phyloP scores from a whole-genome alignment of 2,329 filamentous ascomycete species.

The Eutypella sp. region DNA sequence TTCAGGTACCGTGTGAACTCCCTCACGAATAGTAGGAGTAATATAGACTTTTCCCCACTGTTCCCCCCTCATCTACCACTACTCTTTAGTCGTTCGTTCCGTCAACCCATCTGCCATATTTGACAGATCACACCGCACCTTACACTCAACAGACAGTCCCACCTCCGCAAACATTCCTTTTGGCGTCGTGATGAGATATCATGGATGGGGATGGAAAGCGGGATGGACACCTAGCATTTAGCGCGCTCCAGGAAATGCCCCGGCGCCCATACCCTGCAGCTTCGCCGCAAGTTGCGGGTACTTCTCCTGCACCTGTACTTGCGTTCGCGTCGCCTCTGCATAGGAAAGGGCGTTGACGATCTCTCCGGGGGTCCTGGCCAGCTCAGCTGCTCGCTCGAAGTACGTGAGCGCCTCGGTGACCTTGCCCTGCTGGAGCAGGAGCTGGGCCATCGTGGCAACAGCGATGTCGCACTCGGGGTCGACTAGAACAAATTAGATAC shows the following conservation, averaged over 20 bases:
- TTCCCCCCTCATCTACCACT: too few species aligned
- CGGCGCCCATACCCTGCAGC: slow-evolving; percentile 51
- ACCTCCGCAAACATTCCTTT: too few species aligned
- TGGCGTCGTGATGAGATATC: too few species aligned
- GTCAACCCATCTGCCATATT: too few species aligned
- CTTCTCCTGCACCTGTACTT: slow-evolving; percentile 86
- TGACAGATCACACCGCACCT: too few species aligned
- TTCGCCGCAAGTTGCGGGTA: slow-evolving; percentile 75
- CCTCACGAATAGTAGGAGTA: too few species aligned
- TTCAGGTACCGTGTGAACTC: too few species aligned
- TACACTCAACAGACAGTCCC: too few species aligned
- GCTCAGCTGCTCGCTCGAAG: slow-evolving; percentile 92
- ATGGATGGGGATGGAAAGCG: too few species aligned
- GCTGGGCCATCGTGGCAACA: slow-evolving; percentile 96
- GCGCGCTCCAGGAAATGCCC: slow-evolving; percentile 18
- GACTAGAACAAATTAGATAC: slow-evolving; percentile 54
- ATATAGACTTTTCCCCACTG: too few species aligned
- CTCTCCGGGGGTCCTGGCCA: slow-evolving; percentile 90
- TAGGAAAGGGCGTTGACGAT: slow-evolving; percentile 96
- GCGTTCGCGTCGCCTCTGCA: slow-evolving; percentile 92
- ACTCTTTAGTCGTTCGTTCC: too few species aligned
- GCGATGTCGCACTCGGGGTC: slow-evolving; percentile 98
- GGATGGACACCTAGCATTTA: too few species aligned
- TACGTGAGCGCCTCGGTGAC: slow-evolving; percentile 92
- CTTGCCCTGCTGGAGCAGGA: slow-evolving; percentile 95